Evolutionary conservation across 768 basidiomycete species (phyloP).

Genomic region (Pleurotus citrinopileatus): DNA sequence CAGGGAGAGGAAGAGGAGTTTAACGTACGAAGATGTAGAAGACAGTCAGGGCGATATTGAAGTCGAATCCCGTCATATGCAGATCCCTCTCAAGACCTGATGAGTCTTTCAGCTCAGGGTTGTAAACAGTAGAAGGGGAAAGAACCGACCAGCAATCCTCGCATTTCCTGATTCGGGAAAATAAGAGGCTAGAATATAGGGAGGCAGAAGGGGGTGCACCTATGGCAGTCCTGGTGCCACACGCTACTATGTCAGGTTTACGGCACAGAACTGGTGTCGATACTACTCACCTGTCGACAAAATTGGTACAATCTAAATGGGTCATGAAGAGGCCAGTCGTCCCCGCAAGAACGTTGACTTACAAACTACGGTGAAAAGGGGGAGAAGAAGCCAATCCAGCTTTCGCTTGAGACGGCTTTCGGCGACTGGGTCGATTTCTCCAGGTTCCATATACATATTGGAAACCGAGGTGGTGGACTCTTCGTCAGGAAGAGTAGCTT

Average conservation of each 20-base stretch:
- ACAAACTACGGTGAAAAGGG: conserved; percentile 39
- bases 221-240: conserved; percentile 25
- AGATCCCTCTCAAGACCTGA: conserved; percentile 37
- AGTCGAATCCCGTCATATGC: conserved; percentile 37
- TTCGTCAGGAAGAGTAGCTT: neutral
- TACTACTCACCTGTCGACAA: conserved; percentile 30
- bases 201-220: conserved; percentile 10
- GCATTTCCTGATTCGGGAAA: conserved; percentile 31
- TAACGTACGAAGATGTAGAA: conserved; percentile 36
- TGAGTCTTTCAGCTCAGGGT: conserved; percentile 11
- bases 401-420: conserved; percentile 32
- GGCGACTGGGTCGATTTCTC: conserved; percentile 28
- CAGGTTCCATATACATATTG: neutral
- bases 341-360: conserved; percentile 14
- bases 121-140: neutral
- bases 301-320: conserved; percentile 34
- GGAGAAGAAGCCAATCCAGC: conserved; percentile 31
- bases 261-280: too few species aligned
- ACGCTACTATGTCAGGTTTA: too few species aligned
- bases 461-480: neutral
- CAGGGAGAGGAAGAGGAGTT: neutral
- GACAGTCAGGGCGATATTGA: conserved; percentile 37
- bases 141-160: conserved; percentile 26
- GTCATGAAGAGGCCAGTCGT: neutral
- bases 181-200: too few species aligned